Base-by-base conservation (phyloP, 306 rosid genomes). In the Hippophae gyantsensis region DNA sequence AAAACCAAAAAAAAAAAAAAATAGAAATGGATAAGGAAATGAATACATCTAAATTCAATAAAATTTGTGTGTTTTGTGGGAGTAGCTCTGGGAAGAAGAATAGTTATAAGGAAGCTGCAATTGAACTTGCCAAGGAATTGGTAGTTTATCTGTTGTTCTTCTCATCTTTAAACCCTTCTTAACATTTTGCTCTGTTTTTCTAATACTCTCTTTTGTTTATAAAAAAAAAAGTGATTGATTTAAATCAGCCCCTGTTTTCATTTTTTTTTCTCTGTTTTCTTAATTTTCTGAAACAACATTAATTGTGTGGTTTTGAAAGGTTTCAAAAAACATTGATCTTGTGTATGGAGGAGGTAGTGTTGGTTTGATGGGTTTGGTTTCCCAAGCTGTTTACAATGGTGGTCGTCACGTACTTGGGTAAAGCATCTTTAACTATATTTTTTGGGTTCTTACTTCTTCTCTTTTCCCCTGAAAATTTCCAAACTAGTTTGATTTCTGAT, bases 321-420 rank as follows among this genome's bases (percentile, higher is more conserved):
- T 81, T 11, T 72, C 75, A 9, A 72, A 77, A 57, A 66, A 58
- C 57, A 42, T 81, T 50, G 81, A 69, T 65, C 87, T 81, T 38
- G 87, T 81, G 9, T 81, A 81, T 65, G 84, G 87, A 25, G 87
- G 87, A 2, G 87, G 87, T 11, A 69, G 84, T 53, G 72, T 75
- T 25, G 87, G 87, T 5, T 51, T 81, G 5, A 81, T 81, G 87
- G 87, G 84, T 47, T 54, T 72, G 61, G 81, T 81, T 63, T 72
- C 87, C 5, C 76, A 75, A 46, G 79, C 80, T 47, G 87, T 81
- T 57, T 78, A 81, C 67, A 62, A 58, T 52, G 84, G 84, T 48
- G 87, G 87, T 48, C 66, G 87, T 6, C 66, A 78, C 8, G 87
- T 81, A 53, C 63, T 81, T 11, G 87, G 87, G 87, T 81, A 60